Evolutionary conservation across 1,284 basidiomycete genomes (phyloP).

Genomic region (Taiwanofungus camphoratus): DNA sequence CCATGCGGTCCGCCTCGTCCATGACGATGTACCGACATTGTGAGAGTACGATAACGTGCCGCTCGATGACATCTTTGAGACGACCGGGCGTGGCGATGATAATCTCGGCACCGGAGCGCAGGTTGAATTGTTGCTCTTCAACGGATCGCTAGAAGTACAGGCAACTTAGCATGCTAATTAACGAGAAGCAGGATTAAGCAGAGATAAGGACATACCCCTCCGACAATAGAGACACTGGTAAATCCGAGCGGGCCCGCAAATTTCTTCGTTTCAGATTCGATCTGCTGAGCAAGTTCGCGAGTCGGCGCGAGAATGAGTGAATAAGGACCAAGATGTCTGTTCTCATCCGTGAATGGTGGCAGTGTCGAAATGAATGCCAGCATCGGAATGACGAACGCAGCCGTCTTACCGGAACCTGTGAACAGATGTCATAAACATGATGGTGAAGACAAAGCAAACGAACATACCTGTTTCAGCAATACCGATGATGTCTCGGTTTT

Average conservation of each 20-base stretch:
- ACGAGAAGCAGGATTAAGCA: constrained; percentile 4
- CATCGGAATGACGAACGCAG: constrained; percentile 99
- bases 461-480: constrained; percentile 89
- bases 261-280: constrained; percentile 88
- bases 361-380: constrained; percentile 87
- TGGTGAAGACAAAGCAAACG: background rate
- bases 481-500: constrained; percentile 95
- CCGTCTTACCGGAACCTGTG: constrained; percentile 95
- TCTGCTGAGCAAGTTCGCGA: constrained; percentile 96
- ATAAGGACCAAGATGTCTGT: constrained; percentile 89
- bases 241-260: constrained; percentile 87
- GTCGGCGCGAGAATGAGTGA: constrained; percentile 93
- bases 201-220: constrained; percentile 62
- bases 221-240: constrained; percentile 94
- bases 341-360: constrained; percentile 85
- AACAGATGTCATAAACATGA: constrained; percentile 10
- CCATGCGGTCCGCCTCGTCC: constrained; percentile 99
- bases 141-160: constrained; percentile 71
- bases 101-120: constrained; percentile 95
- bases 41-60: constrained; percentile 89
- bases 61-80: constrained; percentile 95
- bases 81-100: constrained; percentile 98
- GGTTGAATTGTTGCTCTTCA: constrained; percentile 95
- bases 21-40: constrained; percentile 98
- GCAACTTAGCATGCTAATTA: constrained; percentile 9